Evolutionary conservation across 2,329 filamentous ascomycete species (phyloP).

Genomic region (Phialocephala sp.): DNA sequence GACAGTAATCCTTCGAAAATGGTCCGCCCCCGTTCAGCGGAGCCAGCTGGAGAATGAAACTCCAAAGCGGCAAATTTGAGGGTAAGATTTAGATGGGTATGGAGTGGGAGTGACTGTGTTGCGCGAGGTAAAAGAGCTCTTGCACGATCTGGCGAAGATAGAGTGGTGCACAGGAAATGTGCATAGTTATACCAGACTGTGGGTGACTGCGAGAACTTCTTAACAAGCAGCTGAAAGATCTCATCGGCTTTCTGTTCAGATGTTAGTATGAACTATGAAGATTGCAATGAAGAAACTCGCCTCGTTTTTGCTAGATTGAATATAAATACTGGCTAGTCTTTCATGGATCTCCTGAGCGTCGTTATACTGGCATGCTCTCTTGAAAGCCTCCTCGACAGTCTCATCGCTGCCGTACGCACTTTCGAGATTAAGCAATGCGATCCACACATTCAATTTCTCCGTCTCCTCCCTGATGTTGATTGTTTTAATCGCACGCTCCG

Average conservation of each 20-base stretch:
- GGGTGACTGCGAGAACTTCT: conserved; percentile 82
- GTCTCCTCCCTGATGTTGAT: conserved; percentile 91
- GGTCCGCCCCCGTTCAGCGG: conserved; percentile 89
- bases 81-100: conserved; percentile 72
- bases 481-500: conserved; percentile 86
- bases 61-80: conserved; percentile 91
- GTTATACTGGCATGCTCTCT: conserved; percentile 91
- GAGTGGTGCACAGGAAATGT: conserved; percentile 82
- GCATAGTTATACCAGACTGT: conserved; percentile 95
- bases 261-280: conserved; percentile 32
- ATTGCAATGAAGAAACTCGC: conserved; percentile 56
- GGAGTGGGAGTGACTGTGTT: conserved; percentile 77
- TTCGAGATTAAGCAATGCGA: conserved; percentile 92
- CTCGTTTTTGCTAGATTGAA: conserved; percentile 83
- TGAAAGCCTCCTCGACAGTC: conserved; percentile 83
- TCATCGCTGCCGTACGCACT: conserved; percentile 87
- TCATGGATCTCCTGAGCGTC: conserved; percentile 90
- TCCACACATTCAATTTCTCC: conserved; percentile 95
- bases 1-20: conserved; percentile 89
- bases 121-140: conserved; percentile 82
- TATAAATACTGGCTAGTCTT: conserved; percentile 91
- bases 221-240: conserved; percentile 84
- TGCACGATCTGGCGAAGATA: conserved; percentile 72
- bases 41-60: conserved; percentile 82
- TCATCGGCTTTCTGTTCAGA: conserved; percentile 77